A percentile compares a stretch with the other conserved stretches of the same genome.
These are phyloP conservation scores for Conringia planisiliqua DNA, from an alignment of 345 rosid genomes.

Conservation along the genomic window DNA sequence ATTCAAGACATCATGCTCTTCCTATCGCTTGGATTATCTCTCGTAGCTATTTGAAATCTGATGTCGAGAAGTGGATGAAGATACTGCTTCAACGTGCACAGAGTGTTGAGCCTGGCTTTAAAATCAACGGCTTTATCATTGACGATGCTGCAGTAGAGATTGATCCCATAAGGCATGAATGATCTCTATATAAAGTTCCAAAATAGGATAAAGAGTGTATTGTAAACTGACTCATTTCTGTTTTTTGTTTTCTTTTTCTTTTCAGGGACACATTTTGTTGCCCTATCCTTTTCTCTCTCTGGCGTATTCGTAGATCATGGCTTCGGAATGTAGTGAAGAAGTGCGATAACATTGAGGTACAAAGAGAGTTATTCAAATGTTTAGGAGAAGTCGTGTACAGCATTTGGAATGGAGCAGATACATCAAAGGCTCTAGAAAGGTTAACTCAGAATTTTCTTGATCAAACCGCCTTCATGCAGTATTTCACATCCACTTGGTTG, in stretches of 20 bases:
- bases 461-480: constrained; percentile 72
- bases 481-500: constrained; percentile 76
- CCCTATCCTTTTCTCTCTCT: constrained; percentile 76
- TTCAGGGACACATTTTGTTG: constrained; percentile 78
- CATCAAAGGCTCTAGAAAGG: constrained; percentile 53
- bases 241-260: background rate
- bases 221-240: background rate
- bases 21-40: constrained; percentile 91
- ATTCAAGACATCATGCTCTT: constrained; percentile 94
- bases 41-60: constrained; percentile 77
- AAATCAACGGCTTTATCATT: constrained; percentile 68
- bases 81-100: constrained; percentile 61
- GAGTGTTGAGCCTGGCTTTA: constrained; percentile 67
- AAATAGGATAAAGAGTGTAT: background rate
- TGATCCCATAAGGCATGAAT: constrained; percentile 74
- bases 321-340: constrained; percentile 73
- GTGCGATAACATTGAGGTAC: constrained; percentile 67
- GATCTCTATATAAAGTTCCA: background rate
- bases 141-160: constrained; percentile 87
- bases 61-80: constrained; percentile 86
- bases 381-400: constrained; percentile 66
- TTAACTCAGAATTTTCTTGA: constrained; percentile 71
- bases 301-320: constrained; percentile 97
- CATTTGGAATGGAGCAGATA: constrained; percentile 62
- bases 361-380: constrained; percentile 69